Percentiles rank a stretch among this genome's conserved stretches.
These are phyloP conservation scores for Paecilomyces sp. DNA, from an alignment of 2,329 filamentous ascomycete genomes.

Conservation along the genomic window DNA sequence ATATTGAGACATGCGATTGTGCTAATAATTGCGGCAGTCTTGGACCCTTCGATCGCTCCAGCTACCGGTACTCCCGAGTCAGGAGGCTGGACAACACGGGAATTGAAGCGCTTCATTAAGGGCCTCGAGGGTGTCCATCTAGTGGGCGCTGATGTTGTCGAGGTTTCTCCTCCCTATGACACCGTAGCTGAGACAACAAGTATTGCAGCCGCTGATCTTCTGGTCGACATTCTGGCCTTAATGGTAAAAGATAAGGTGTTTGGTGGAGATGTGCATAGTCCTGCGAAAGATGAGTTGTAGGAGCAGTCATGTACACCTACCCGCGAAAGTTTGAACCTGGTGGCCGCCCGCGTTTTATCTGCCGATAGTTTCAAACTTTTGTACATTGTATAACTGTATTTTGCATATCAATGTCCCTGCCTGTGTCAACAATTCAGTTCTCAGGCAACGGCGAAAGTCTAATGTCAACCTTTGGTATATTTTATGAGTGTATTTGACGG, in stretches of 20 bases:
- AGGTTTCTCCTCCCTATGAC: conserved; percentile 17
- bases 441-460: too few species aligned
- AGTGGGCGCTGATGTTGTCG: conserved; percentile 19
- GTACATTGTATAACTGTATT: too few species aligned
- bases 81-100: conserved; percentile 18
- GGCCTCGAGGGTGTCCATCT: conserved; percentile 15
- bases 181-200: conserved; percentile 19
- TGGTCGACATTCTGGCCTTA: conserved; percentile 20
- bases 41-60: conserved; percentile 26
- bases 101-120: conserved; percentile 15
- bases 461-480: too few species aligned
- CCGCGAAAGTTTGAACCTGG: too few species aligned
- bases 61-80: conserved; percentile 21
- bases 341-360: too few species aligned
- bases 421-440: too few species aligned
- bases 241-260: conserved; percentile 14
- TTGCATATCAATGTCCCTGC: too few species aligned
- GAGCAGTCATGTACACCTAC: too few species aligned
- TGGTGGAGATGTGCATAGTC: not conserved
- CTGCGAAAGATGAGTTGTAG: not conserved
- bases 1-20: not conserved
- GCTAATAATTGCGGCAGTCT: conserved; percentile 6
- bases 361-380: too few species aligned
- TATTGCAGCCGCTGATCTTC: conserved; percentile 21
- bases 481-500: too few species aligned